These are phyloP conservation scores for Ophiosphaerella herpotricha DNA, from an alignment of 2,329 filamentous ascomycete species.

Conservation along the genomic window DNA sequence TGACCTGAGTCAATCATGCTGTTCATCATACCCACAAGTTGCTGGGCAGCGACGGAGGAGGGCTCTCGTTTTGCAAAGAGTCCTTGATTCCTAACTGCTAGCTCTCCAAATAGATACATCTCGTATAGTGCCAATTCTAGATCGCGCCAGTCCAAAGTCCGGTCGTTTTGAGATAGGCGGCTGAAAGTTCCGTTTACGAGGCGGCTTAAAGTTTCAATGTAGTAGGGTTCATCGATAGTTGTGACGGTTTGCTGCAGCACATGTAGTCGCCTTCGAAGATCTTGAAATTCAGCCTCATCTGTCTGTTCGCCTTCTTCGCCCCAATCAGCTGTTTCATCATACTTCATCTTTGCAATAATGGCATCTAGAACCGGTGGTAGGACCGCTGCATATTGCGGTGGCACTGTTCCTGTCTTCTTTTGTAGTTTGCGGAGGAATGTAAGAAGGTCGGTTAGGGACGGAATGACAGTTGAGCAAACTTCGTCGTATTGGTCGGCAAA, in stretches of 20 bases:
- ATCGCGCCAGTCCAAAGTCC: conserved; percentile 89
- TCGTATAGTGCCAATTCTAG: conserved; percentile 92
- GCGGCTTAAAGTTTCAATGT: conserved; percentile 84
- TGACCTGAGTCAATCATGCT: conserved; percentile 92
- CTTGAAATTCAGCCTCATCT: conserved; percentile 96
- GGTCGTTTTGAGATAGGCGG: conserved; percentile 70
- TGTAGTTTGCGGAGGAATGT: conserved; percentile 85
- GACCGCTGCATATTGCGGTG: conserved; percentile 77
- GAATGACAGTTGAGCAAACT: conserved; percentile 93
- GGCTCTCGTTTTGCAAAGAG: conserved; percentile 85
- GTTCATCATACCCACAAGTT: conserved; percentile 88
- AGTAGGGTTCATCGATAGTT: conserved; percentile 83
- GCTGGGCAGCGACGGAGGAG: conserved; percentile 76
- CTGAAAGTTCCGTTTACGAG: conserved; percentile 88
- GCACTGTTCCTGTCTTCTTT: conserved; percentile 65
- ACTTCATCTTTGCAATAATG: conserved; percentile 95
- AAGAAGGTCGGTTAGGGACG: conserved; percentile 87
- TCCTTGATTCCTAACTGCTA: conserved; percentile 86
- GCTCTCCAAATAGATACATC: conserved; percentile 93
- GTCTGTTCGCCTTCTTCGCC: conserved; percentile 92
- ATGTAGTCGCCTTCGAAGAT: conserved; percentile 86
- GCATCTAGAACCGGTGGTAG: conserved; percentile 86
- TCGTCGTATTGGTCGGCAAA: conserved; percentile 99
- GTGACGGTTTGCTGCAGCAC: conserved; percentile 92
- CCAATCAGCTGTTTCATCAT: conserved; percentile 93